Evolutionary conservation across 73 alveolate species (phyloP), one percentile per base, ranked within the genome.

Genomic region (Paramecium primaurelia): DNA sequence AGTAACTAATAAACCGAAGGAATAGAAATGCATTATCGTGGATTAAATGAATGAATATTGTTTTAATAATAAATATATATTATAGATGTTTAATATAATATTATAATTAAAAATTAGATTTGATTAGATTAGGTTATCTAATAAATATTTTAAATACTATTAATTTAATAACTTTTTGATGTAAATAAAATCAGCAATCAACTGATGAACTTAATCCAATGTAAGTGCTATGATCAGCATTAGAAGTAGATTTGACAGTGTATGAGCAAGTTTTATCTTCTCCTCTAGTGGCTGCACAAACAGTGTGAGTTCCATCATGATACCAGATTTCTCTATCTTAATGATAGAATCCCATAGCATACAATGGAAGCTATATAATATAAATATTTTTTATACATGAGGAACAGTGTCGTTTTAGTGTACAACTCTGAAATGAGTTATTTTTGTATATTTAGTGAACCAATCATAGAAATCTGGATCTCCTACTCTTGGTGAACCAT

Each of bases 401-500:
- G 91, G 91, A 20, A 80, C 91, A 26, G 91, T 45, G 45, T 80
- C 91, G 58, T 49, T 40, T 45, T 80, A 30, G 73, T 80, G 6
- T 32, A 80, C 91, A 32, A 80, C 91, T 49, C 91, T 80, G 51
- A 6, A 80, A 47, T 42, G 77, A 14, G 71, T 42, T 6, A 80
- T 80, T 45, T 80, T 80, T 11, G 91, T 45, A 12, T 80, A 80
- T 80, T 40, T 42, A 5, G 75, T 42, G 54, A 80, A 80, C 91
- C 91, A 80, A 80, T 80, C 91, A 80, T 80, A 80, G 75, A 86
- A 86, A n/a, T 69, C 92, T 54, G 83, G 92, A 37, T 86, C 86
- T 32, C 95, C 95, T 10, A 84, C 93, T 59, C 95, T 84, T 28
- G 95, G 95, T 32, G 95, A 92, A 51, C 95, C 95, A 59, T 47